These are phyloP conservation scores for Periconia sp. DNA, from an alignment of 2,329 filamentous ascomycete genomes.

Conservation along the genomic window DNA sequence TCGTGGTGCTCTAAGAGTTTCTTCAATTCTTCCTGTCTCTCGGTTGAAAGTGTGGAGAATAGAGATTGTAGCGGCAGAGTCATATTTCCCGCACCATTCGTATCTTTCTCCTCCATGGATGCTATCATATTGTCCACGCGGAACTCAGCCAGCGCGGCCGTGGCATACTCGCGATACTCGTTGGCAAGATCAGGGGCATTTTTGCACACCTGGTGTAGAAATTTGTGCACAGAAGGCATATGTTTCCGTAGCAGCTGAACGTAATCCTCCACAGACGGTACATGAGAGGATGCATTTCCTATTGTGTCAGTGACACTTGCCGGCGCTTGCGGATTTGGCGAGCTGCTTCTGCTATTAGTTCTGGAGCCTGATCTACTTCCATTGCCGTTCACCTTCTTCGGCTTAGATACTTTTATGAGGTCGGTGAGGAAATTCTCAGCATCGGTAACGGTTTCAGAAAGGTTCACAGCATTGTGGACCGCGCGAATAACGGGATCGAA, in stretches of 20 bases:
- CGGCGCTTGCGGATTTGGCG: conserved; percentile 17
- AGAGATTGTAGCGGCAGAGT: conserved; percentile 49
- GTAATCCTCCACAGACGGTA: conserved; percentile 73
- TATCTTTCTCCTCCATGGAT: conserved; percentile 24
- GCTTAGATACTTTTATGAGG: conserved; percentile 64
- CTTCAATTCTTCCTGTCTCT: conserved; percentile 56
- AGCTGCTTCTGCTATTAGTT: conserved; percentile 28
- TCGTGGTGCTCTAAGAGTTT: conserved; percentile 65
- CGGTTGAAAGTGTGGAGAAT: conserved; percentile 55
- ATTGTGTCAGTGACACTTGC: conserved; percentile 30
- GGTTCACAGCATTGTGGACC: conserved; percentile 73
- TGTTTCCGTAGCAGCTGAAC: conserved; percentile 71
- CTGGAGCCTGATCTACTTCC: conserved; percentile 24
- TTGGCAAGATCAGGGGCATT: conserved; percentile 70
- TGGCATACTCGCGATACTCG: conserved; percentile 67
- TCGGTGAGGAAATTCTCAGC: conserved; percentile 73
- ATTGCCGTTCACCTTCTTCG: conserved; percentile 38
- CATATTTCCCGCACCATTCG: conserved; percentile 50
- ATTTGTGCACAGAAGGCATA: conserved; percentile 68
- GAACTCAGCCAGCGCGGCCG: conserved; percentile 65
- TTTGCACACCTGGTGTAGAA: conserved; percentile 71
- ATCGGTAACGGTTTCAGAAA: conserved; percentile 71
- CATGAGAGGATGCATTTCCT: conserved; percentile 19
- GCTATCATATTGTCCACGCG: conserved; percentile 32
- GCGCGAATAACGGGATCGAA: conserved; percentile 77